Evolutionary conservation across 2,329 filamentous ascomycete genomes (phyloP), one percentile per base, ranked within the genome.

Genomic region (Annulohypoxylon truncatum): DNA sequence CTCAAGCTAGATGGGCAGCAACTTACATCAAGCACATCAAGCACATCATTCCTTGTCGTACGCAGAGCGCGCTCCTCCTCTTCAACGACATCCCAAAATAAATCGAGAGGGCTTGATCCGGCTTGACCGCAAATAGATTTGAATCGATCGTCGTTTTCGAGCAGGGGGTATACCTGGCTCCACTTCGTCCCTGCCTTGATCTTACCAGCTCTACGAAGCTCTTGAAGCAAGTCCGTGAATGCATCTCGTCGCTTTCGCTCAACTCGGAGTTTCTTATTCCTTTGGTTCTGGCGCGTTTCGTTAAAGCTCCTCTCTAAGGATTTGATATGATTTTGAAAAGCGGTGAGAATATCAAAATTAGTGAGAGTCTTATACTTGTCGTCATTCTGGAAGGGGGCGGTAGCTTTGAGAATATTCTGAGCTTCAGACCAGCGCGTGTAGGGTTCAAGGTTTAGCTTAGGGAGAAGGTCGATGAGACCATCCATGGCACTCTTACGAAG

Each of bases 31-130:
- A 97, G 85, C 71, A 96, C 93, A 80, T 97, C 94, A 70, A 96
- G 83, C 38, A 96, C 92, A 75, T 94, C 89, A 76, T 96, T 96
- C 66, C 93, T 87, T 51, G 91, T 90, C 52, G 88, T 90, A 66
- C 94, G 90, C 50, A 97, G 83, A n/a, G 90, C 89, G 62, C 92
- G 89, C 76, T 99, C 95, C 78, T 98, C 94, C 77, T 97, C 94
- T 77, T 98, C 96, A 24, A 98, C 86, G 50, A 94, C 84, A 77
- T 99, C 96, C 93, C 95, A 97, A 82, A 99, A 98, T 5, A 99
- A 84, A 74, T 98, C 94, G 70, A 97, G 85, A 12, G 96, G 93
- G 3, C 89, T 92, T 3, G 94, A 97, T 60, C 95, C 94, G 63
- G 87, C 81, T 76, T 96, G 93, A 54, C 94, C 94, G 64, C 94